Base-by-base conservation (phyloP, 2,329 filamentous ascomycete species). In the Fusarium gaditjirri region DNA sequence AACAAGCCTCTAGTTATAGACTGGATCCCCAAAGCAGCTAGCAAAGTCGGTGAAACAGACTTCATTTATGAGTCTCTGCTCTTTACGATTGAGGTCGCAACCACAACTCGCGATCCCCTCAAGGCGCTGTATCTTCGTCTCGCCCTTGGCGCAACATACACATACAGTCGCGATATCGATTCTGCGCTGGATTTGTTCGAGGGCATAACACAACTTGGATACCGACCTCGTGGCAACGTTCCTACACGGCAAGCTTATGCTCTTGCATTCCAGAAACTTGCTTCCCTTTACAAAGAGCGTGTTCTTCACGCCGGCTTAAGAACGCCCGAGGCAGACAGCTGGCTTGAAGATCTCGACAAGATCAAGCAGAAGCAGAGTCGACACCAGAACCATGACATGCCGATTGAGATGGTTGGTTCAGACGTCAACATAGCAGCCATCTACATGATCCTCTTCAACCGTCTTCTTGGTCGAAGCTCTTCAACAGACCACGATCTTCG, bases 381-480 rank as follows among this genome's bases (percentile, higher is more conserved):
- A 31, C 81, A 84, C 25, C 80, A 82, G 54, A 82, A 82, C 57
- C 75, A 78, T 6, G 79, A 84, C 27, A 81, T 84, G 69, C 83
- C 83, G 7, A 72, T 81, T 25, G 78, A 79, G 61, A 82, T 84
- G 73, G 78, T 81, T 2, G 83, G 83, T 1, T 82, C 82, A 1
- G 83, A 84, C 38, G 78, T 83, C 65, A 84, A 84, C 55, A 79
- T 80, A 5, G 83, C 83, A 0, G 79, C 81, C 21, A 80, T 84
- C 27, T 84, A 83, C 66, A 78, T 83, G 16, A 78, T 81, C 2
- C 75, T 83, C 19, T 79, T 84, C 58, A 80, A 83, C 66, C 80
- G 81, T 1, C 77, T 82, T 5, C 68, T 77, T 0, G 78, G 79
- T 7, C 69, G 78, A 29, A 72, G 63, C 9, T 42, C 56, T 0